A percentile compares a stretch with the other conserved stretches of the same genome.
Evolutionary conservation across 2,329 filamentous ascomycete species (phyloP).

Genomic region (Cladosporium sp.): DNA sequence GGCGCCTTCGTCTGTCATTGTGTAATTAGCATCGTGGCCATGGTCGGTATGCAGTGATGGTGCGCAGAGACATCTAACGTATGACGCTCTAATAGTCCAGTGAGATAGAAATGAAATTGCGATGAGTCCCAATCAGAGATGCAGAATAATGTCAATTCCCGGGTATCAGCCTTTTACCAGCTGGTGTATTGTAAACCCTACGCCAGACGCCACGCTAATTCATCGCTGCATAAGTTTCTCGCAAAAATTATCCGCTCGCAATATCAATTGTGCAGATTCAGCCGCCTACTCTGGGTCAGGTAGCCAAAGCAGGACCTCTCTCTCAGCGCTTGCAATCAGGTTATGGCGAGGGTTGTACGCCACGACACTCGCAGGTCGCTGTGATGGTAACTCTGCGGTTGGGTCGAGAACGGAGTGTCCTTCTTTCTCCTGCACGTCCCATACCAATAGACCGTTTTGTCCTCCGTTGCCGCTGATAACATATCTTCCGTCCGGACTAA

Average conservation of each 20-base stretch:
- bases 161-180: not conserved
- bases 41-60: too few species aligned
- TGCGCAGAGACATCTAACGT: too few species aligned
- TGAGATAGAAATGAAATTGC: not conserved
- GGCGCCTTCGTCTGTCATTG: not conserved
- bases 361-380: conserved; percentile 64
- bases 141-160: not conserved
- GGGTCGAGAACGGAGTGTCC: conserved; percentile 59
- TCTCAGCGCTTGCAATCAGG: conserved; percentile 83
- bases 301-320: conserved; percentile 56
- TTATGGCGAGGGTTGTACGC: conserved; percentile 91
- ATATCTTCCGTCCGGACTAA: conserved; percentile 83
- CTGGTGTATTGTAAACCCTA: not conserved
- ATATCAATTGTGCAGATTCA: not conserved
- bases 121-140: not conserved
- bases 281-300: conserved; percentile 37
- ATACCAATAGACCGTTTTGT: conserved; percentile 70
- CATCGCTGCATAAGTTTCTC: not conserved
- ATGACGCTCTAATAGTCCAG: too few species aligned
- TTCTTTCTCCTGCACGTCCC: conserved; percentile 66
- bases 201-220: conserved; percentile 12
- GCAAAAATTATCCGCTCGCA: not conserved
- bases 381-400: conserved; percentile 58
- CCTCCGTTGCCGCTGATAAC: conserved; percentile 70
- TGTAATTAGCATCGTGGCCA: too few species aligned